Evolutionary conservation across 2,329 filamentous ascomycete genomes (phyloP).

Genomic region (Paracamarosporium sp.): DNA sequence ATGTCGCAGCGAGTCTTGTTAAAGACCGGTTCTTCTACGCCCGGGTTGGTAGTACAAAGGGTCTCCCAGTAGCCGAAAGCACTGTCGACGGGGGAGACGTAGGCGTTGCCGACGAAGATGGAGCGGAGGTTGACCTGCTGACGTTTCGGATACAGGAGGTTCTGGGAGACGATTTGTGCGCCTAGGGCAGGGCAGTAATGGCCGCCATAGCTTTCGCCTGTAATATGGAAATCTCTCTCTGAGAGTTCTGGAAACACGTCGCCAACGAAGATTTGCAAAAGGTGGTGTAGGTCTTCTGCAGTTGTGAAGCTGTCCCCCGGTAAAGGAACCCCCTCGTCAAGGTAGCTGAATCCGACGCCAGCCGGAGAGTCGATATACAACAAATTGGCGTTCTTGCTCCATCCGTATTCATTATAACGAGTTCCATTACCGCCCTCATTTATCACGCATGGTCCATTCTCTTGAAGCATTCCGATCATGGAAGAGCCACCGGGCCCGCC

Average conservation of each 20-base stretch:
- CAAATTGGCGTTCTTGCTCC: slow-evolving; percentile 46
- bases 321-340: slow-evolving; percentile 43
- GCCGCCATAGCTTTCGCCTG: slow-evolving; percentile 59
- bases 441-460: slow-evolving; percentile 48
- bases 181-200: slow-evolving; percentile 57
- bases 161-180: slow-evolving; percentile 54
- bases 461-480: slow-evolving; percentile 46
- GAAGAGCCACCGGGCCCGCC: slow-evolving; percentile 47
- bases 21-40: slow-evolving; percentile 51
- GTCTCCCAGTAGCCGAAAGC: slow-evolving; percentile 56
- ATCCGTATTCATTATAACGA: slow-evolving; percentile 47
- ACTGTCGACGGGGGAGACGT: slow-evolving; percentile 50
- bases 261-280: slow-evolving; percentile 56
- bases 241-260: slow-evolving; percentile 53
- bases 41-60: slow-evolving; percentile 55
- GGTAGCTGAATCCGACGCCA: slow-evolving; percentile 48
- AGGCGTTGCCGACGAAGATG: slow-evolving; percentile 57
- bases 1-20: slow-evolving; percentile 56
- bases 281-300: slow-evolving; percentile 57
- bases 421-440: slow-evolving; percentile 48
- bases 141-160: slow-evolving; percentile 49
- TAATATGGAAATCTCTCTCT: slow-evolving; percentile 52
- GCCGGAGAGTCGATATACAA: slow-evolving; percentile 49
- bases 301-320: slow-evolving; percentile 51
- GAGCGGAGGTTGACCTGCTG: slow-evolving; percentile 53